Conservation (phyloP, 2,329 filamentous ascomycete genomes). For the Chrysosporium keratinophilum region DNA sequence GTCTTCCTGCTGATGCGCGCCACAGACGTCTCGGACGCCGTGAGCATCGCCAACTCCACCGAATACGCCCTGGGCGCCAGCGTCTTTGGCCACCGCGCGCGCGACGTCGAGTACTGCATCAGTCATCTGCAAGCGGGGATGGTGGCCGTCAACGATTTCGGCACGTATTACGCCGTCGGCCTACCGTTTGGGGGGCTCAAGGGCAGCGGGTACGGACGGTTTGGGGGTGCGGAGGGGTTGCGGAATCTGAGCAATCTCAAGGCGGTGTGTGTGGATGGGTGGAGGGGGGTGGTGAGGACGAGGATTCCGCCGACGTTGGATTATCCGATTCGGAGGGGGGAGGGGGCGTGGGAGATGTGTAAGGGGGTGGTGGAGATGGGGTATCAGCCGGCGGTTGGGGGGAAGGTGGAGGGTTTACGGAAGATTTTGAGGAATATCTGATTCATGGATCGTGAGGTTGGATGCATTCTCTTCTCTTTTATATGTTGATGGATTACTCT, state of each 20-base stretch:
- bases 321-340: conserved; percentile 64
- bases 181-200: conserved; percentile 87
- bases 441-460: conserved; percentile 8
- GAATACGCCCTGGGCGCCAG: conserved; percentile 78
- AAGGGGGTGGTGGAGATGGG: conserved; percentile 39
- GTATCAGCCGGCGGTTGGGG: conserved; percentile 36
- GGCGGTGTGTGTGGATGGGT: conserved; percentile 69
- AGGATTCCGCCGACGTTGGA: conserved; percentile 68
- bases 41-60: conserved; percentile 72
- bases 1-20: conserved; percentile 79
- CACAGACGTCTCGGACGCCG: conserved; percentile 53
- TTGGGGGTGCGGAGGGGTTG: conserved; percentile 82
- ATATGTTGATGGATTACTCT: no score
- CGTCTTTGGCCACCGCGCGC: conserved; percentile 65
- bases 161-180: conserved; percentile 83
- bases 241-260: conserved; percentile 79
- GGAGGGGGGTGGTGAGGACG: conserved; percentile 51
- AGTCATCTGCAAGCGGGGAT: conserved; percentile 67
- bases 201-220: conserved; percentile 84
- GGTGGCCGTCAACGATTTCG: conserved; percentile 94
- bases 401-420: conserved; percentile 30
- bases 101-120: conserved; percentile 55
- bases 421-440: conserved; percentile 33
- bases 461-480: neutral
- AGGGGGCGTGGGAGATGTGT: conserved; percentile 50